Base-by-base conservation (phyloP, 345 rosid species). In the Linum usitatissimum region DNA sequence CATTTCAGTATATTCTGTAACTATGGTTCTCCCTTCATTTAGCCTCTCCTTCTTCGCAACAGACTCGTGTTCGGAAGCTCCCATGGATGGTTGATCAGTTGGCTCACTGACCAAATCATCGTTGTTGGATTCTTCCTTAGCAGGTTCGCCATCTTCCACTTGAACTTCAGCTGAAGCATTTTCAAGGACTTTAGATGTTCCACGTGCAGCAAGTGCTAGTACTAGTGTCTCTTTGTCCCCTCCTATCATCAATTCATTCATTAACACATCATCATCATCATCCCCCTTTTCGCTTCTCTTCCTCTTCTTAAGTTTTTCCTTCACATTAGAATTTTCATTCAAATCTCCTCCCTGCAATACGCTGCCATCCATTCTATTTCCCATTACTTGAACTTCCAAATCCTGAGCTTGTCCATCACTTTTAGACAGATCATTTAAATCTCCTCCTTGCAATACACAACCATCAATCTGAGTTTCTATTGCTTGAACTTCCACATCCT, bases 301-400 rank as follows among this genome's bases (percentile, higher is more conserved):
- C 13, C 48, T 40, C 48, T 40, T 40, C 48, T 40, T 40, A 12
- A 7, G 48, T 40, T 40, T 40, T 40, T 40, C 48, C 48, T 40
- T 40, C 48, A 7, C 5, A 57, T 57, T 62, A 0, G 31, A 23
- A 23, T 23, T 23, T 1, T 23, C 28, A 23, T 23, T 23, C 28
- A 23, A 17, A 55, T 38, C 73, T 57, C 61, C 68, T 67, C 64
- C 74, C 59, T 42, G n/a, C 31, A 9, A 57, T 55, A 53, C 9
- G 17, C 55, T 60, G 62, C 49, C 58, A 67, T 18, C 21, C 28
- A 23, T 30, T 6, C 30, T 63, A 60, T 19, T 30, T 69, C 69
- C 65, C 6, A 34, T 34, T 7, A 34, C 38, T 34, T 45, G 14
- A 10, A 10, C 51, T 45, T 45, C 17, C 13, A 3, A 13, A 10